Conservation (phyloP, 2,329 filamentous ascomycete genomes). For the Passalora sequoiae region DNA sequence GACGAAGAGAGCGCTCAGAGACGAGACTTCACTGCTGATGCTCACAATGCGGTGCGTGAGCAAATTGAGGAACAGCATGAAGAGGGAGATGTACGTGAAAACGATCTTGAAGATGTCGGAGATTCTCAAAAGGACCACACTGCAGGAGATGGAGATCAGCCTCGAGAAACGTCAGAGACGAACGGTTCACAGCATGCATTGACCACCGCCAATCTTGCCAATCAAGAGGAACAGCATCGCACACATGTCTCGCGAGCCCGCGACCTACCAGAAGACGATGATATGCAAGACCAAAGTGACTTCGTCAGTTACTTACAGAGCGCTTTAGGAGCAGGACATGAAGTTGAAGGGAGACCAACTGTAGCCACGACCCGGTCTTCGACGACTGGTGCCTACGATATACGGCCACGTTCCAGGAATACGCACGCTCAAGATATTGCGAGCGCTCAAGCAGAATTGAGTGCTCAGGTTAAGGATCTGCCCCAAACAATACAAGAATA, state of each 20-base stretch:
- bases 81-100: too few species aligned
- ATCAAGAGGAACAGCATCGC: conserved; percentile 28
- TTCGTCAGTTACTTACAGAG: conserved; percentile 26
- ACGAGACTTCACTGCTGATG: too few species aligned
- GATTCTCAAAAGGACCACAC: too few species aligned
- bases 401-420: neutral
- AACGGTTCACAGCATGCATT: conserved; percentile 16
- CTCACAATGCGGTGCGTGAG: neutral
- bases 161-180: too few species aligned
- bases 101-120: too few species aligned
- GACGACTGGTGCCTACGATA: neutral
- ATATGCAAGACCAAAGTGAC: conserved; percentile 26
- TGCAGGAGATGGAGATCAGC: neutral
- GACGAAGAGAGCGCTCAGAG: neutral
- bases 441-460: neutral
- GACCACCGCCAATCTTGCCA: conserved; percentile 32
- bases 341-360: neutral
- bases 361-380: neutral
- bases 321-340: conserved; percentile 1
- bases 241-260: conserved; percentile 19
- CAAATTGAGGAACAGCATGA: neutral
- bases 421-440: neutral
- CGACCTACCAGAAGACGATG: conserved; percentile 31
- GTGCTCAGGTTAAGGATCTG: neutral
- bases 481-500: neutral